Percentiles rank a stretch among this genome's conserved stretches.
phyloP scores from a whole-genome alignment of 2,329 filamentous ascomycete genomes.

The Incumbomyces lentus region DNA sequence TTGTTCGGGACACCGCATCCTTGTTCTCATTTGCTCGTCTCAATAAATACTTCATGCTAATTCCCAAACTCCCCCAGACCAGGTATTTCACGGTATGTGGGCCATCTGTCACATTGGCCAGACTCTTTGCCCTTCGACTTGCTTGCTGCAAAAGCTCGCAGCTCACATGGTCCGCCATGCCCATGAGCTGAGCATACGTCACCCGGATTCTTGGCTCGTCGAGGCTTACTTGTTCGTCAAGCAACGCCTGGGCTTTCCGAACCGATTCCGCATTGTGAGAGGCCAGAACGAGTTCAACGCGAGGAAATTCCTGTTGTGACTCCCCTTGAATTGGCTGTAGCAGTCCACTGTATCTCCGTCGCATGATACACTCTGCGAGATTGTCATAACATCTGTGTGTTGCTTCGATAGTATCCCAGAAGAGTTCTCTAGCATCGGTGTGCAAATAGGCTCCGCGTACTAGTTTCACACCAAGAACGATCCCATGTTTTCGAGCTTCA shows the following conservation, averaged over 20 bases:
- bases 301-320: conserved; percentile 40
- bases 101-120: conserved; percentile 25
- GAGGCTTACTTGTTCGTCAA: conserved; percentile 34
- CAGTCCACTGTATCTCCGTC: conserved; percentile 48
- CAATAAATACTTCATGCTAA: conserved; percentile 70
- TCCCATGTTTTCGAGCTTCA: conserved; percentile 48
- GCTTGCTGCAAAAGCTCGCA: conserved; percentile 41
- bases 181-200: conserved; percentile 47
- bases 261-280: conserved; percentile 74
- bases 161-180: conserved; percentile 53
- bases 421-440: conserved; percentile 58
- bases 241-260: conserved; percentile 39
- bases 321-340: conserved; percentile 38
- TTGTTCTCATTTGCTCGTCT: conserved; percentile 51
- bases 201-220: conserved; percentile 38
- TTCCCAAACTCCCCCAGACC: conserved; percentile 48
- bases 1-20: conserved; percentile 48
- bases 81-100: conserved; percentile 46
- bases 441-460: conserved; percentile 66
- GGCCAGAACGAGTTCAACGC: conserved; percentile 59
- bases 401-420: conserved; percentile 60
- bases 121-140: conserved; percentile 27
- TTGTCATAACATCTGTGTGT: conserved; percentile 65
- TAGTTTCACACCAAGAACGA: conserved; percentile 62
- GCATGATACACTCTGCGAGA: conserved; percentile 57